Percentiles rank a stretch among this genome's conserved stretches.
Evolutionary conservation across 257 asterid species (phyloP).

Genomic region (Solanum chmielewskii): DNA sequence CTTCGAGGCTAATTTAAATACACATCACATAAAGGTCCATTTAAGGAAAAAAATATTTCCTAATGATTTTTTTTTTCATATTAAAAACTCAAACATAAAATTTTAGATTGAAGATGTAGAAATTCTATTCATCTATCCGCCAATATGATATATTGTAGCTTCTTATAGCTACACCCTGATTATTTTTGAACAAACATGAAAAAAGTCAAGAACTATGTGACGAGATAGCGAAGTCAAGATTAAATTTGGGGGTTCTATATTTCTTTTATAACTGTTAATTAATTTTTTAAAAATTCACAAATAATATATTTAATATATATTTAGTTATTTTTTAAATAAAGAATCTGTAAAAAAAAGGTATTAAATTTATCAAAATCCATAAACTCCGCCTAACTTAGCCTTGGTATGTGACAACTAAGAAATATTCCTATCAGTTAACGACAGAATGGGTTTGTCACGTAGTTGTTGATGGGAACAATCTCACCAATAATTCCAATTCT

Average conservation of each 20-base stretch:
- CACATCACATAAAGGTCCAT: not conserved
- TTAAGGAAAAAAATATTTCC: not conserved
- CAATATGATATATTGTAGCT: not conserved
- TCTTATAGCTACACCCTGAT: not conserved
- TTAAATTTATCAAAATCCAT: no score
- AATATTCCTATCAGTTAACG: not conserved
- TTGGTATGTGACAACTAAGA: not conserved
- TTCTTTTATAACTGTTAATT: no score
- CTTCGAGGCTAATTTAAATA: not conserved
- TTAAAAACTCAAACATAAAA: not conserved
- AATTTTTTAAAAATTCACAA: no score
- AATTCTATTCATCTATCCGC: not conserved
- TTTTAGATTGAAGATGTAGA: not conserved
- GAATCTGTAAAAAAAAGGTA: no score
- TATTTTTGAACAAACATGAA: not conserved
- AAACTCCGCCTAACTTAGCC: no score
- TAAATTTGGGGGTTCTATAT: no score
- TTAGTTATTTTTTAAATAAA: no score
- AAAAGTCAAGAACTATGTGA: not conserved
- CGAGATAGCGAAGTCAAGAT: fast-evolving
- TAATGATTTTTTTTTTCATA: no score
- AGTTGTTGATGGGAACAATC: not conserved
- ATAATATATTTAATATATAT: no score
- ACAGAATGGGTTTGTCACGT: not conserved
- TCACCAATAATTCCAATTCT: not conserved